phyloP scores from a whole-genome alignment of 371 early-diverging fungal species.

The Sporodiniella umbellata region DNA sequence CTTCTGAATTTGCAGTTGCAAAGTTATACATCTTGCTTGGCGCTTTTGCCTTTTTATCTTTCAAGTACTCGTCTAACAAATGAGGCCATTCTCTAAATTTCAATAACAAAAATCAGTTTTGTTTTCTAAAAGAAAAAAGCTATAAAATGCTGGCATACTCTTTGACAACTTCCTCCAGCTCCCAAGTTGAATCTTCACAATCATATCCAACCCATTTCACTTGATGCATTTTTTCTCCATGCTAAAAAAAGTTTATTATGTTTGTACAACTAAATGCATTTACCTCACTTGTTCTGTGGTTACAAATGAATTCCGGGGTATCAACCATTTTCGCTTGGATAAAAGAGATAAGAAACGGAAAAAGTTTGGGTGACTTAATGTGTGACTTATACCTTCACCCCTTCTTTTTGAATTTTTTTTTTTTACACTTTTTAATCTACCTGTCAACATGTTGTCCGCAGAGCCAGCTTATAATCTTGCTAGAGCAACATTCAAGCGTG shows the following conservation, averaged over 20 bases:
- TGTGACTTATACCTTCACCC: neutral
- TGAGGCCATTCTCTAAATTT: constrained; percentile 22
- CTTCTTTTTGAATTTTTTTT: neutral
- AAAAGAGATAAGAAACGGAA: neutral
- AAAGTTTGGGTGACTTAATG: neutral
- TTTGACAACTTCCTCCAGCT: constrained; percentile 11
- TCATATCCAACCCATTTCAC: constrained; percentile 27
- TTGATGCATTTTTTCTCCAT: constrained; percentile 10
- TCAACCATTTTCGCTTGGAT: constrained; percentile 4
- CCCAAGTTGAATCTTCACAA: constrained; percentile 20
- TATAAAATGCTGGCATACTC: no score
- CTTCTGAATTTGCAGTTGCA: neutral
- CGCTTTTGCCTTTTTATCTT: neutral
- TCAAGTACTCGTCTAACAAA: constrained; percentile 4
- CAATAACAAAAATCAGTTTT: neutral
- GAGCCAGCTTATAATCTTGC: constrained; percentile 49
- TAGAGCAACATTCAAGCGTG: constrained; percentile 59
- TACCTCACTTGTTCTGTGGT: constrained; percentile 7
- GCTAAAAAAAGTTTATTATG: constrained; percentile 1
- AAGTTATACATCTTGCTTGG: neutral
- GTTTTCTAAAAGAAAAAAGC: no score
- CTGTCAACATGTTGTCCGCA: constrained; percentile 36
- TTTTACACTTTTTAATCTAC: constrained; percentile 1
- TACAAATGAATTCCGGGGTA: constrained; percentile 17
- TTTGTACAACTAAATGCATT: neutral